These are phyloP conservation scores for Solanum stenotomum DNA, from an alignment of 257 asterid species.

Conservation along the genomic window DNA sequence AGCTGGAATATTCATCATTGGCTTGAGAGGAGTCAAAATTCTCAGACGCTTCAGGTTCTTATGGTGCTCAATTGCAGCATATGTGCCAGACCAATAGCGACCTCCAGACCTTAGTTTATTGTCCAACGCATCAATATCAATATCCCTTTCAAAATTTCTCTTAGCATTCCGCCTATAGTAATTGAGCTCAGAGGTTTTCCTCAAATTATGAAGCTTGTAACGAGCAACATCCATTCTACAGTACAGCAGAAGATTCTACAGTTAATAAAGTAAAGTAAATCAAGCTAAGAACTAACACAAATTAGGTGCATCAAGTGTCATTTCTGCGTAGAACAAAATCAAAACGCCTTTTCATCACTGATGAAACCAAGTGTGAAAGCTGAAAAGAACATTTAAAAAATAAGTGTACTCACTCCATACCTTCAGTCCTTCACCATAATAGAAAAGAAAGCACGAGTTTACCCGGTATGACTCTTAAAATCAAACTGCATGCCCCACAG, in stretches of 20 bases:
- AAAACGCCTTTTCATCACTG: background rate
- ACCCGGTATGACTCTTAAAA: background rate
- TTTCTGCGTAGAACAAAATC: background rate
- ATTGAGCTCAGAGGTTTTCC: constrained; percentile 27
- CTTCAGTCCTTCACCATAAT: background rate
- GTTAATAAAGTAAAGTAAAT: background rate
- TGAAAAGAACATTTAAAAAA: background rate
- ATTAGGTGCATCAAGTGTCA: background rate
- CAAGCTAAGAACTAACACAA: background rate
- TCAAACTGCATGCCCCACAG: background rate
- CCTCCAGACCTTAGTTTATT: constrained; percentile 65
- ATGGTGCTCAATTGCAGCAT: constrained; percentile 81
- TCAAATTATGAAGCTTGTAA: constrained; percentile 57
- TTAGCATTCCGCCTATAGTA: constrained; percentile 21
- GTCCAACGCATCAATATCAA: constrained; percentile 64
- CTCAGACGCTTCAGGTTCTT: constrained; percentile 70
- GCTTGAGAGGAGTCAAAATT: constrained; percentile 41
- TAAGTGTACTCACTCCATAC: background rate
- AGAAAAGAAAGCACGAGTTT: background rate
- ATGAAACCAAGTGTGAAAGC: background rate
- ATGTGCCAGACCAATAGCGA: constrained; percentile 87
- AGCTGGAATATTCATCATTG: constrained; percentile 14
- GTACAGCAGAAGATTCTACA: constrained; percentile 1
- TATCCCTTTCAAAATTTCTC: constrained; percentile 42
- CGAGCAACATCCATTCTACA: constrained; percentile 98